Percentiles rank a stretch among this genome's conserved stretches.
Conservation (phyloP, 2,329 filamentous ascomycete genomes). For the Aspergillus neotritici region DNA sequence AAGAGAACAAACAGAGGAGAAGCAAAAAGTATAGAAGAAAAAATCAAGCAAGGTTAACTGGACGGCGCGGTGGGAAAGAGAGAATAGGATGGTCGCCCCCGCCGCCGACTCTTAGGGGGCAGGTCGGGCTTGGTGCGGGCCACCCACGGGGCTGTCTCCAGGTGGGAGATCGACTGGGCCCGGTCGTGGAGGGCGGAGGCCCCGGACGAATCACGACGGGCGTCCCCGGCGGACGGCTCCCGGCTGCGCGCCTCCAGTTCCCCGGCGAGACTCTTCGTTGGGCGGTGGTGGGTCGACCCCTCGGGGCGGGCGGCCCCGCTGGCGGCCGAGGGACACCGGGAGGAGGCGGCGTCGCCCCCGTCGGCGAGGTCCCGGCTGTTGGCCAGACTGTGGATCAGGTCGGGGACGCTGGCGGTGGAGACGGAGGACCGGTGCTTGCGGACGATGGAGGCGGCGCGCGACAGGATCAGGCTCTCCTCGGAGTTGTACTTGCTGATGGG, state of each 20-base stretch:
- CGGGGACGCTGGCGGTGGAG: slow-evolving; percentile 43
- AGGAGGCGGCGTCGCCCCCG: slow-evolving; percentile 18
- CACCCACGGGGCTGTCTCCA: slow-evolving; percentile 20
- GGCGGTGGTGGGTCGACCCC: slow-evolving; percentile 29
- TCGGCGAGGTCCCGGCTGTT: slow-evolving; percentile 36
- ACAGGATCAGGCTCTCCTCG: slow-evolving; percentile 52
- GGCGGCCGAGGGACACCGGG: slow-evolving; percentile 6
- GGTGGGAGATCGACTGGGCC: slow-evolving; percentile 33
- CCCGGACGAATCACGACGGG: slow-evolving; percentile 13
- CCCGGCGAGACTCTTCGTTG: slow-evolving; percentile 33
- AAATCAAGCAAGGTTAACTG: neutral
- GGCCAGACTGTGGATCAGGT: slow-evolving; percentile 38
- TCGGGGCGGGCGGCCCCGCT: slow-evolving; percentile 14
- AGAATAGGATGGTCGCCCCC: slow-evolving; percentile 41
- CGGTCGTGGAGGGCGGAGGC: slow-evolving; percentile 28
- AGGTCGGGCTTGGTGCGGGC: slow-evolving; percentile 17
- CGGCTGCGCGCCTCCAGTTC: slow-evolving; percentile 24
- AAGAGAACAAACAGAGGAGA: too few species aligned
- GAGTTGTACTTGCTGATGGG: slow-evolving; percentile 53
- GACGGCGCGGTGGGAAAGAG: slow-evolving; percentile 18
- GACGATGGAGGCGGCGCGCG: slow-evolving; percentile 43
- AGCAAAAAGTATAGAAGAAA: too few species aligned
- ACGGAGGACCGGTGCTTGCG: slow-evolving; percentile 45
- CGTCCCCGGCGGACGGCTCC: slow-evolving; percentile 23
- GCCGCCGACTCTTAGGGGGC: slow-evolving; percentile 29